Evolutionary conservation across 1,139 yeast genomes (phyloP), one percentile per base, ranked within the genome.

Genomic region (Taiozyma onychis): DNA sequence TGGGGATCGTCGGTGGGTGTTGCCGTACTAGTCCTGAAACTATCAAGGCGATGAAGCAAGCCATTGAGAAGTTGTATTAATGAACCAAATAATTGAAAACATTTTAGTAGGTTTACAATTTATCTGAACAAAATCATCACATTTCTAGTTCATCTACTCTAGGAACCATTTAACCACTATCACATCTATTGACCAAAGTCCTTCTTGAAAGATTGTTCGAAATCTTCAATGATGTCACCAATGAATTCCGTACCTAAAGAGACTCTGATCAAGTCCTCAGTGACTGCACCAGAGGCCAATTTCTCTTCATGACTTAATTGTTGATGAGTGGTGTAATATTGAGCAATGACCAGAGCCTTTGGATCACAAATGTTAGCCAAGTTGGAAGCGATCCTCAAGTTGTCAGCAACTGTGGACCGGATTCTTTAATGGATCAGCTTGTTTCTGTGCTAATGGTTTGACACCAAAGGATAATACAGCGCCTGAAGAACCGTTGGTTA

Each of bases 301-400:
- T 87, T 89, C 72, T 90, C 98, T 57, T 83, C 86, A 42, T 88
- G 90, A 44, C 74, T 68, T 66, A 93, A 79, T 74, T 93, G 98
- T 67, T 89, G 89, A 70, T 93, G 99, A 26, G 98, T 93, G 48
- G 98, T 93, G 72, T 80, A 89, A 76, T 84, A 90, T 57, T 98
- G 99, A 53, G 97, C 91, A 69, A 93, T 91, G 51, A 91, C 95
- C 66, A 93, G 78, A 44, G 98, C 88, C 75, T 91, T 93, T 48
- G 91, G 82, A 66, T 93, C 99, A 66, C 99, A 98, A 52, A 93
- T 97, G 64, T 93, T 93, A 52, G 99, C 98, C 67, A 93, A 80
- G 74, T 90, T 88, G 39, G 96, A 84, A 51, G 96, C 95, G 52
- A 93, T 72, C 70, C 88, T 79, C 68, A 93, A 80, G 58, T 71